A percentile compares a stretch with the other conserved stretches of the same genome.
Conservation (phyloP, 78 protist species). For the Pelomyxa schiedti region DNA sequence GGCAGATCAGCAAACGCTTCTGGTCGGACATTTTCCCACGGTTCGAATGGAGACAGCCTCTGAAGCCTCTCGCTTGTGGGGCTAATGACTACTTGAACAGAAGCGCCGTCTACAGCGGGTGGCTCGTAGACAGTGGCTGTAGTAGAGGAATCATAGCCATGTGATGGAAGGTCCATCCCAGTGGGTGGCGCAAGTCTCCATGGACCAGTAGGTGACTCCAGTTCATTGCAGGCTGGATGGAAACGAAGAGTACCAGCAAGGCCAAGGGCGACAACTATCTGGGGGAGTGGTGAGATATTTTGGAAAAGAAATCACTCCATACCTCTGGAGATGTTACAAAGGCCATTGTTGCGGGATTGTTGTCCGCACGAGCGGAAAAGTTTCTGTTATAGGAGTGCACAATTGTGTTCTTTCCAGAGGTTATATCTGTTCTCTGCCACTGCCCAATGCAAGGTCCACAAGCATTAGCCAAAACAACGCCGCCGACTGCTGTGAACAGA, state of each 20-base stretch:
- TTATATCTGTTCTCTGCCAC: conserved; percentile 83
- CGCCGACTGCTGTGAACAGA: conserved; percentile 67
- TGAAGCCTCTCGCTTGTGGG: conserved; percentile 69
- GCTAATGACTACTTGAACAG: conserved; percentile 59
- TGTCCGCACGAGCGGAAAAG: conserved; percentile 83
- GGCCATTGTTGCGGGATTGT: conserved; percentile 83
- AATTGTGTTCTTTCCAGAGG: conserved; percentile 76
- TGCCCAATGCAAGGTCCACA: conserved; percentile 95
- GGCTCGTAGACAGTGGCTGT: conserved; percentile 81
- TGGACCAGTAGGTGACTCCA: conserved; percentile 54
- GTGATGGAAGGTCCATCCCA: conserved; percentile 74
- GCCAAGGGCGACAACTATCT: conserved; percentile 79
- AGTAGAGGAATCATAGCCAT: conserved; percentile 58
- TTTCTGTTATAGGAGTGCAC: conserved; percentile 93
- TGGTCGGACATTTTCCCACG: conserved; percentile 87
- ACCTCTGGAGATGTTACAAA: conserved; percentile 92
- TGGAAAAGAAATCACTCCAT: too few species aligned
- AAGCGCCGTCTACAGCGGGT: conserved; percentile 41
- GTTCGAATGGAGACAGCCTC: conserved; percentile 69
- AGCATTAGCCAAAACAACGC: conserved; percentile 85
- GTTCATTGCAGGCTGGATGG: conserved; percentile 74
- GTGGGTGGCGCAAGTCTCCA: conserved; percentile 66
- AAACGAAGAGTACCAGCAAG: conserved; percentile 75
- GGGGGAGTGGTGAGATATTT: too few species aligned
- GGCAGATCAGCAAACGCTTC: conserved; percentile 57